Evolutionary conservation across 306 rosid genomes (phyloP).

Genomic region (Boehmeria nivea): DNA sequence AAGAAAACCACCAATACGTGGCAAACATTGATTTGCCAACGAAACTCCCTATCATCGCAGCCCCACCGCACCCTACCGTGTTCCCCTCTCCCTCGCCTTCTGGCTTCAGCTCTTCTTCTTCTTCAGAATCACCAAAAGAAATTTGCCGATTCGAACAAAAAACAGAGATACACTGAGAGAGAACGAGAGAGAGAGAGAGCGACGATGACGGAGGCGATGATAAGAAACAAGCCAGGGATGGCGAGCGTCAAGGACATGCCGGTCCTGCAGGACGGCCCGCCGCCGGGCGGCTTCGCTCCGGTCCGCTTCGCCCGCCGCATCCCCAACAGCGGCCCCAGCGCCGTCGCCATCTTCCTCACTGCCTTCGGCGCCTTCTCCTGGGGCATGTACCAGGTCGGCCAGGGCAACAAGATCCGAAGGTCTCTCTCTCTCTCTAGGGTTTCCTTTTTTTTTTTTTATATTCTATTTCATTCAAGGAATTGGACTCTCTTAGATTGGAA

Average conservation of each 20-base stretch:
- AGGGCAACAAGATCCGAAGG: constrained; percentile 98
- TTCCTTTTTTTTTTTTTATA: not conserved
- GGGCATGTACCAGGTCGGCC: constrained; percentile 98
- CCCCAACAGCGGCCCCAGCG: constrained; percentile 87
- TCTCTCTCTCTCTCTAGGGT: not conserved
- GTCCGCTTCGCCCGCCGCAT: constrained; percentile 97
- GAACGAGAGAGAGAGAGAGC: too few species aligned
- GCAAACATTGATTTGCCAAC: not conserved
- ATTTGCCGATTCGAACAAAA: constrained; percentile 4
- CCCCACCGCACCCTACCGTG: not conserved
- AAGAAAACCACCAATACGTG: not conserved
- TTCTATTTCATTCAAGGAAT: too few species aligned
- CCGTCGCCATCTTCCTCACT: constrained; percentile 71
- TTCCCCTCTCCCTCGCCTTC: not conserved
- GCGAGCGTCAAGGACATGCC: constrained; percentile 99
- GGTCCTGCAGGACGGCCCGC: constrained; percentile 95
- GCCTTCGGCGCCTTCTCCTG: constrained; percentile 81
- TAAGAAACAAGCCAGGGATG: constrained; percentile 97
- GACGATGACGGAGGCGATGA: constrained; percentile 83
- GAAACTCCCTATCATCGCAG: not conserved
- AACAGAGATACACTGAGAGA: too few species aligned
- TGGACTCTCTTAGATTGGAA: too few species aligned
- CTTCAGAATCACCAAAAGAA: not conserved
- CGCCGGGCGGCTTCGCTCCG: constrained; percentile 97
- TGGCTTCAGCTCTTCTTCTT: not conserved